Conservation (phyloP, 2,329 filamentous ascomycete genomes). For the Cercospora nicotianae region DNA sequence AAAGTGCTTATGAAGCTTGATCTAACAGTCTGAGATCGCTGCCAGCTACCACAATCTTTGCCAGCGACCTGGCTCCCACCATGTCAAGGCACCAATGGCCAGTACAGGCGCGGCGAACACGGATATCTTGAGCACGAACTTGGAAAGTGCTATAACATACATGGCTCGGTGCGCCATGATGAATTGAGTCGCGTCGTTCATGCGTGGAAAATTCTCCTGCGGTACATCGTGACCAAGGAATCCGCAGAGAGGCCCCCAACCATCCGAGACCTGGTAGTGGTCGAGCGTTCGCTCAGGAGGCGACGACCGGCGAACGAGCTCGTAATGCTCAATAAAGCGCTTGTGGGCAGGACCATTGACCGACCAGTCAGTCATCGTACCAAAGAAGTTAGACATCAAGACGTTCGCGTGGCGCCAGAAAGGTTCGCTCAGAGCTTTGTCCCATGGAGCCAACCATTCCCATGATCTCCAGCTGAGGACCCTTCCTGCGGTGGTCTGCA, state of each 20-base stretch:
- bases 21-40: neutral
- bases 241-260: conserved; percentile 36
- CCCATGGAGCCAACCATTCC: conserved; percentile 20
- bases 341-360: conserved; percentile 11
- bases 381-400: conserved; percentile 15
- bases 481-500: conserved; percentile 16
- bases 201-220: conserved; percentile 27
- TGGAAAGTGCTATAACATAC: conserved; percentile 22
- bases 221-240: conserved; percentile 33
- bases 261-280: conserved; percentile 29
- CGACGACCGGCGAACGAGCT: conserved; percentile 26
- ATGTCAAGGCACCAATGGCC: neutral
- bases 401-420: conserved; percentile 21
- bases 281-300: conserved; percentile 31
- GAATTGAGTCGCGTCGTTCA: conserved; percentile 22
- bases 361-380: conserved; percentile 16
- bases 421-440: conserved; percentile 12
- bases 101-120: conserved; percentile 9
- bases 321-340: conserved; percentile 20
- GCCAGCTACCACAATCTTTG: neutral
- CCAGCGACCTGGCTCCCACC: neutral
- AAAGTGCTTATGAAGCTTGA: conserved; percentile 17
- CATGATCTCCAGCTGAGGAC: conserved; percentile 17
- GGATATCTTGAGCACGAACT: conserved; percentile 21
- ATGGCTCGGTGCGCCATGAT: conserved; percentile 23